Percentiles rank a stretch among this genome's conserved stretches.
phyloP scores from a whole-genome alignment of 2,329 filamentous ascomycete species.

The Penicillium sp. region DNA sequence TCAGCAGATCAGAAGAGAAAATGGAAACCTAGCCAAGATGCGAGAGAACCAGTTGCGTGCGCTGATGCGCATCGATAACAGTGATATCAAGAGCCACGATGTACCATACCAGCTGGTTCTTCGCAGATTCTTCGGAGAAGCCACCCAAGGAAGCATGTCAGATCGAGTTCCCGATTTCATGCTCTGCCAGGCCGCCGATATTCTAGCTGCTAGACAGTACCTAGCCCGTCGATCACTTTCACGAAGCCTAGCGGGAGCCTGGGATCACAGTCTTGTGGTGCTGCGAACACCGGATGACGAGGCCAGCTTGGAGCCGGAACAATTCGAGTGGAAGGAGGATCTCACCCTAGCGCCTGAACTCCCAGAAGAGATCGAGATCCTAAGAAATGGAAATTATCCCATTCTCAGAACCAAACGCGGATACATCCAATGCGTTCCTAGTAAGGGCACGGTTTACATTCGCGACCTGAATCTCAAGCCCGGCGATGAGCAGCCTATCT shows the following conservation, averaged over 20 bases:
- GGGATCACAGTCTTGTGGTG: slow-evolving; percentile 31
- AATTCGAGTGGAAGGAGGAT: slow-evolving; percentile 19
- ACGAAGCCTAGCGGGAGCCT: slow-evolving; percentile 32
- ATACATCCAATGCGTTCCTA: neutral
- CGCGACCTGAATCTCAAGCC: neutral
- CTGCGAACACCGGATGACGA: slow-evolving; percentile 5
- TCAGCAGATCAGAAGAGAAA: slow-evolving; percentile 31
- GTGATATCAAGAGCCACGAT: slow-evolving; percentile 18
- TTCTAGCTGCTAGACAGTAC: slow-evolving; percentile 34
- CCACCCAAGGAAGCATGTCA: slow-evolving; percentile 12
- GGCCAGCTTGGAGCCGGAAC: slow-evolving; percentile 6
- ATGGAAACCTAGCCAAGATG: slow-evolving; percentile 33
- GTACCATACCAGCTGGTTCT: slow-evolving; percentile 32
- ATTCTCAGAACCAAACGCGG: neutral
- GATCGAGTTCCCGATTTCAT: slow-evolving; percentile 23
- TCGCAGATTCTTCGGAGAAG: slow-evolving; percentile 24
- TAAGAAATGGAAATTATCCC: neutral
- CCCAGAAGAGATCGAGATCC: neutral
- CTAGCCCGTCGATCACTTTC: slow-evolving; percentile 31
- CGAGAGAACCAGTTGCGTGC: slow-evolving; percentile 32
- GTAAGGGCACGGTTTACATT: neutral
- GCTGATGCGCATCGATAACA: slow-evolving; percentile 37
- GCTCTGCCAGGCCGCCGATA: slow-evolving; percentile 30
- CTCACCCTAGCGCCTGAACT: neutral
- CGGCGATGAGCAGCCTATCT: neutral